Evolutionary conservation across 495 filamentous ascomycete species (phyloP), one percentile per base, ranked within the genome.

Genomic region (Jackrogersella minutella): DNA sequence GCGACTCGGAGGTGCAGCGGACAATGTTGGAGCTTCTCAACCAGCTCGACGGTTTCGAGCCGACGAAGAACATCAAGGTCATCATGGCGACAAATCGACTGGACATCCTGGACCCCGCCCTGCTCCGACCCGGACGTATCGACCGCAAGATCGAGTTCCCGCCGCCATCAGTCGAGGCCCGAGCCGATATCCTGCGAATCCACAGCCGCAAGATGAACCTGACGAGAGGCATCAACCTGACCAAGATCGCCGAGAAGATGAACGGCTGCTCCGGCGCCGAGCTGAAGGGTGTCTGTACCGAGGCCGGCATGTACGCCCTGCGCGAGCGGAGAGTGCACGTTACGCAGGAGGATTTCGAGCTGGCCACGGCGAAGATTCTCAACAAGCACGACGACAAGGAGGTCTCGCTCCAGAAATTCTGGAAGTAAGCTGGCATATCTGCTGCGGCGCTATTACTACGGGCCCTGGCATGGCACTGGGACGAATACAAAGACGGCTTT

Each of bases 371-470:
- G 73, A 99, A 99, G 90, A 94, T 99, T 50, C 86, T 99, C 74
- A 98, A 98, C 84, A 98, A 97, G 84, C 95, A 99, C 75, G 95
- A 99, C 71, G 95, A 99, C 76, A 99, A 98, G 84, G 93, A 97
- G 77, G 92, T 90, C 61, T 77, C 82, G 21, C 71, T 97, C 64
- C 89, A 87, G 56, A 97, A 97, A 79, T 80, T 97, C 72, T 97
- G 92, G 91, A 97, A 97, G 86, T 97, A 91, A 74, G 53, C n/a
- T n/a, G n/a, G n/a, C 49, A 44, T n/a, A 30, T 21, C 14, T 24
- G 34, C 6, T 44, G 26, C 26, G 26, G n/a, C n/a, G n/a, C 21
- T 4, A 16, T 5, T 43, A 17, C 19, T 43, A 33, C 19, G 4
- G 8, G n/a, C n/a, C n/a, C 22, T 30, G 31, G 43, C 37, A 10